A percentile compares a stretch with the other conserved stretches of the same genome.
phyloP scores from a whole-genome alignment of 2,329 filamentous ascomycete genomes.

The Parastagonospora avenae region DNA sequence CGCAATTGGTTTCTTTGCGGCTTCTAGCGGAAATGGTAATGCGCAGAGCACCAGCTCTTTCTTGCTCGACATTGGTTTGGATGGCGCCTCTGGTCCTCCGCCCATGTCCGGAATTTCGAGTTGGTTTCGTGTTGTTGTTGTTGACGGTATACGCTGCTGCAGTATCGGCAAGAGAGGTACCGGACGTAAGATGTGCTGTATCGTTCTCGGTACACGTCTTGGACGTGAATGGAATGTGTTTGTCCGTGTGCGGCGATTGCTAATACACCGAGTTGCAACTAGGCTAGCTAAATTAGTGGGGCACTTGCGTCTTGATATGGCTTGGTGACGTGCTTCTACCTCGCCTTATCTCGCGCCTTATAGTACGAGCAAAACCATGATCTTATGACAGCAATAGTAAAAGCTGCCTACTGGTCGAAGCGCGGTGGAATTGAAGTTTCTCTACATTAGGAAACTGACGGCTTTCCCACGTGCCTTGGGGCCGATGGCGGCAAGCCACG shows the following conservation, averaged over 20 bases:
- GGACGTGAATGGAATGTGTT: too few species aligned
- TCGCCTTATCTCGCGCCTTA: neutral
- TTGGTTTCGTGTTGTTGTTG: neutral
- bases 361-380: neutral
- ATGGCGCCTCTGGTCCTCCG: constrained; percentile 44
- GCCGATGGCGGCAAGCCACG: too few species aligned
- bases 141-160: too few species aligned
- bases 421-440: too few species aligned
- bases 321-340: constrained; percentile 2
- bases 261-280: too few species aligned
- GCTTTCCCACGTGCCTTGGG: too few species aligned
- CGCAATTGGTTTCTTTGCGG: constrained; percentile 22
- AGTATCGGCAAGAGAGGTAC: too few species aligned
- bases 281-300: constrained; percentile 1
- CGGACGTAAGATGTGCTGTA: too few species aligned
- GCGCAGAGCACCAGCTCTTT: constrained; percentile 49
- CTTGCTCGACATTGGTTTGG: constrained; percentile 30
- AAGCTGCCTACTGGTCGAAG: too few species aligned
- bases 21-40: constrained; percentile 47
- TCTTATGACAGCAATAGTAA: neutral
- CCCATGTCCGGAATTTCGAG: constrained; percentile 50
- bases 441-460: too few species aligned
- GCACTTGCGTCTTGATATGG: constrained; percentile 1
- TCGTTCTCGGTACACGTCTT: too few species aligned
- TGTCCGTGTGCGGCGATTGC: too few species aligned